Evolutionary conservation across 2,329 filamentous ascomycete species (phyloP).

Genomic region (Teratosphaeria destructans): DNA sequence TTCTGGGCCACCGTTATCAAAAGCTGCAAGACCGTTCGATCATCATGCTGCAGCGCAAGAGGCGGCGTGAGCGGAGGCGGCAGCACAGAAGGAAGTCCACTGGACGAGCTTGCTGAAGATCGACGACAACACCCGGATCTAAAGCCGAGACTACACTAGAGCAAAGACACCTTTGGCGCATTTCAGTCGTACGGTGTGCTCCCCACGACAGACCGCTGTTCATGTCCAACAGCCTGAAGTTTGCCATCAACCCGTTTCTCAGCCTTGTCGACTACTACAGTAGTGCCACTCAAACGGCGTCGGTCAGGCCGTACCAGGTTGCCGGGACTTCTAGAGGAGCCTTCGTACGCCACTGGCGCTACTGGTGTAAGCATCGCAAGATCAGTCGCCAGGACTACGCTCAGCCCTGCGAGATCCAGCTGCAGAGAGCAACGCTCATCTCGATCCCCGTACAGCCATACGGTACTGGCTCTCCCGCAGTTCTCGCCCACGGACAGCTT

Average conservation of each 20-base stretch:
- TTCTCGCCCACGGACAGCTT: background rate
- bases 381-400: background rate
- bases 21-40: background rate
- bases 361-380: background rate
- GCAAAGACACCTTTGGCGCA: no score
- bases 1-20: background rate
- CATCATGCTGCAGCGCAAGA: background rate
- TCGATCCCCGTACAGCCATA: background rate
- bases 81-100: background rate
- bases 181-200: background rate
- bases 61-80: no score
- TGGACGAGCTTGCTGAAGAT: background rate
- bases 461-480: no score
- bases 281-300: background rate
- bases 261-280: background rate
- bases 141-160: background rate
- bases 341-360: background rate
- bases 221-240: background rate
- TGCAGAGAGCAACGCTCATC: background rate
- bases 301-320: background rate
- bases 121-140: background rate
- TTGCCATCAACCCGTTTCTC: background rate
- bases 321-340: background rate
- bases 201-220: background rate
- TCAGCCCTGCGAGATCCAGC: background rate